A percentile compares a stretch with the other conserved stretches of the same genome.
These are phyloP conservation scores for Neurospora sp. DNA, from an alignment of 2,329 filamentous ascomycete species.

Conservation along the genomic window DNA sequence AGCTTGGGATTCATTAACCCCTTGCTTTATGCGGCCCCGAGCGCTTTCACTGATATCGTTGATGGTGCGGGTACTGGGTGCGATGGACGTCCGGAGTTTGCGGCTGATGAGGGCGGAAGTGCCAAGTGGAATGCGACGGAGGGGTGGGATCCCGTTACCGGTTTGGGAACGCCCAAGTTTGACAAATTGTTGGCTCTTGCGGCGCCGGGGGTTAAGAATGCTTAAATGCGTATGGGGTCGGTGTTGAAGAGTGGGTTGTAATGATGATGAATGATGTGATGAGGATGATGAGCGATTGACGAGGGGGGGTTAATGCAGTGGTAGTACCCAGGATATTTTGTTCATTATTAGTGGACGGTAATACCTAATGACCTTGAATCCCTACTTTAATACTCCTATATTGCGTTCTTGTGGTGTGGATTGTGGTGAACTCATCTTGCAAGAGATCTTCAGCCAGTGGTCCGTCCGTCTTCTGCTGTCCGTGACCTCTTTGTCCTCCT, in stretches of 20 bases:
- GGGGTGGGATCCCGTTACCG: constrained; percentile 26
- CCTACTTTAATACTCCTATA: background rate
- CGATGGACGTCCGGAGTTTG: constrained; percentile 5
- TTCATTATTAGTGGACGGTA: background rate
- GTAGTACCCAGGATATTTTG: background rate
- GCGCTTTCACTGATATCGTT: constrained; percentile 21
- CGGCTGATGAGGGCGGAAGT: background rate
- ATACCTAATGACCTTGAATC: background rate
- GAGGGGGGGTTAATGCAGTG: background rate
- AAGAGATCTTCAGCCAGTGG: background rate
- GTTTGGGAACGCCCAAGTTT: constrained; percentile 19
- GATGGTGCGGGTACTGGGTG: constrained; percentile 19
- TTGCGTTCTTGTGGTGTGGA: background rate
- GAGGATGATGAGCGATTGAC: background rate
- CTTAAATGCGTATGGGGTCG: background rate
- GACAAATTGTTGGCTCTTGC: constrained; percentile 7
- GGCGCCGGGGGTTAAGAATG: background rate
- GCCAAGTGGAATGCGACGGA: constrained; percentile 22
- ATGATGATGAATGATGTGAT: background rate
- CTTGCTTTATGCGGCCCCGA: constrained; percentile 23
- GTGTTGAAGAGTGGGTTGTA: background rate
- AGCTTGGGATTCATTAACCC: constrained; percentile 37
- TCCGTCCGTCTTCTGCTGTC: background rate
- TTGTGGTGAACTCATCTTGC: background rate
- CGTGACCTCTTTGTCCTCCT: background rate